Base-by-base conservation (phyloP, 108 stramenopile species). In the Aurantiochytrium sp. region DNA sequence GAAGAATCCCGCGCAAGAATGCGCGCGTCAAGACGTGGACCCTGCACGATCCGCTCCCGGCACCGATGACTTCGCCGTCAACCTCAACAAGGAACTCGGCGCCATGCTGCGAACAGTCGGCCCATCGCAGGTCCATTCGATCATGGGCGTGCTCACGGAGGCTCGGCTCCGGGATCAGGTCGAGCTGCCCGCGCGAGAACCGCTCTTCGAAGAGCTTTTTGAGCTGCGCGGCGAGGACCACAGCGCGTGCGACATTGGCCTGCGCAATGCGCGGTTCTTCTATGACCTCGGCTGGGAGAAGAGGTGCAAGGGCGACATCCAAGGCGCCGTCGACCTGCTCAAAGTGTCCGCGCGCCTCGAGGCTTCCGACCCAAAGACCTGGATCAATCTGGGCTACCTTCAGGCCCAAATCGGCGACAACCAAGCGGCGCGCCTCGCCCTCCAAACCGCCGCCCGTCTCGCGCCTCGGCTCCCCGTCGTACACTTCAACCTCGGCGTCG, bases 161-260 rank as follows among this genome's bases (percentile, higher is more conserved):
- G 39, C 73, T 81, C 73, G 73, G 6, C 42, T 81, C 17, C 73
- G 73, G 8, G 73, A 81, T 6, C 10, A 81, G 24, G 32, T 48
- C 3, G 73, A 17, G 27, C 42, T 81, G 2, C 45, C 42, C 36
- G 73, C 73, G 12, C 39, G 19, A 81, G 73, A 81, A 41, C 73
- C 73, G 6, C 27, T 81, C 1, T 24, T 48, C 12, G 73, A 81
- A 81, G 73, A 81, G 2, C 73, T 81, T 3, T 30, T 81, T 17
- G 73, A 81, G 24, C 73, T 81, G 21, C 39, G 73, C 21, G 73
- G 73, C 73, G 73, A 81, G 39, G 73, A 81, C 39, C 73, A 81
- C 30, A 48, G 73, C 32, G 73, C 73, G 45, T 81, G 73, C 73
- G 73, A 81, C 30, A 81, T 81, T 27, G 73, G 73, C 6, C 15